Conservation (phyloP, 108 stramenopile genomes). For the Skeletonema potamos region DNA sequence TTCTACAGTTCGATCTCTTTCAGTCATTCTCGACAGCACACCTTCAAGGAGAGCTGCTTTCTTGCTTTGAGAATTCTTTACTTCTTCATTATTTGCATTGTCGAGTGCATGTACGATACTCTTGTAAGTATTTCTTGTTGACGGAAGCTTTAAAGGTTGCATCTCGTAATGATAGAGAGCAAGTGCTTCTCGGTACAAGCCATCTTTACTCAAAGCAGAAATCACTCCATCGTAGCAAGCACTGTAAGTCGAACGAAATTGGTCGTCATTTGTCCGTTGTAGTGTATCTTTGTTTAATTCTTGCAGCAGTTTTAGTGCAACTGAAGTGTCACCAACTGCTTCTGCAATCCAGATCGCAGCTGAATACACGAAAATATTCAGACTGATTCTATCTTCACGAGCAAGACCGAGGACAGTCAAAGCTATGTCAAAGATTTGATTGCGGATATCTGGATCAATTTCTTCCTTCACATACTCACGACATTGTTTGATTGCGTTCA, state of each 20-base stretch:
- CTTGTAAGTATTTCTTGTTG: conserved; percentile 42
- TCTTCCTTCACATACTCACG: conserved; percentile 15
- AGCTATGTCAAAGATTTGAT: conserved; percentile 34
- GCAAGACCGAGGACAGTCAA: conserved; percentile 47
- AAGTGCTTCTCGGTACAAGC: conserved; percentile 48
- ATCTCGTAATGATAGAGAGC: conserved; percentile 51
- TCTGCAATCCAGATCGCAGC: conserved; percentile 79
- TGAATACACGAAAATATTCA: conserved; percentile 71
- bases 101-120: conserved; percentile 23
- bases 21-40: conserved; percentile 25
- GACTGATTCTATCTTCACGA: conserved; percentile 42
- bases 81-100: conserved; percentile 25
- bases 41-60: conserved; percentile 33
- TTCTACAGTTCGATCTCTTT: conserved; percentile 12
- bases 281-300: conserved; percentile 49
- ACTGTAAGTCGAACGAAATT: conserved; percentile 17
- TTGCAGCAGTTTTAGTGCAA: conserved; percentile 41
- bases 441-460: conserved; percentile 17
- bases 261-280: not conserved
- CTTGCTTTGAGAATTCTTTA: conserved; percentile 2
- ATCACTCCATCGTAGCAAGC: conserved; percentile 67
- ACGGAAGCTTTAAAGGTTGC: conserved; percentile 28
- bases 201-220: conserved; percentile 46
- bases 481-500: conserved; percentile 63
- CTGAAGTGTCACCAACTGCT: conserved; percentile 30